These are phyloP conservation scores for Penicillium ochrochloron DNA, from an alignment of 495 filamentous ascomycete genomes.

Conservation along the genomic window DNA sequence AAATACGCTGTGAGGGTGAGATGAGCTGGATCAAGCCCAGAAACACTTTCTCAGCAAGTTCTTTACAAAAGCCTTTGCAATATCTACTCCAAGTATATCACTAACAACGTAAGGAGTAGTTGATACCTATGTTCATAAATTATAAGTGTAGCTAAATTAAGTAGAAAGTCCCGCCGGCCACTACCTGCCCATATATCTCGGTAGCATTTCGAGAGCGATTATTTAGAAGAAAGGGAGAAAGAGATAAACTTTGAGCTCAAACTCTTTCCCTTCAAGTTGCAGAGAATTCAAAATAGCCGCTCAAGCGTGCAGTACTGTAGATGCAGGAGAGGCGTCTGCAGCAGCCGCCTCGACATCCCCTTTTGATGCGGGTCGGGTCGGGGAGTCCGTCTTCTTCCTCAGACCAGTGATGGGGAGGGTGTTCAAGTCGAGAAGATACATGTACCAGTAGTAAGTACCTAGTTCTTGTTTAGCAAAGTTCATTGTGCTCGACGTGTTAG, in stretches of 20 bases:
- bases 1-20: neutral
- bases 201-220: neutral
- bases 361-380: constrained; percentile 13
- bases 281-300: neutral
- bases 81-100: neutral
- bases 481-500: neutral
- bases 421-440: constrained; percentile 46
- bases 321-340: constrained; percentile 6
- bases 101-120: neutral
- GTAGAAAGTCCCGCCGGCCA: neutral
- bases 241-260: neutral
- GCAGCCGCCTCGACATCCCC: constrained; percentile 34
- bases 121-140: neutral
- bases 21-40: neutral
- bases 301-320: neutral
- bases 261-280: neutral
- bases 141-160: neutral
- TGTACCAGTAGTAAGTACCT: constrained; percentile 57
- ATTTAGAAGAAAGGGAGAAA: neutral
- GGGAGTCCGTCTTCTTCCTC: constrained; percentile 14
- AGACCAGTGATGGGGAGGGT: constrained; percentile 25
- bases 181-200: neutral
- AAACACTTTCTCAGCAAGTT: too few relatives aligned
- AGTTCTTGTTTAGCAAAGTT: neutral
- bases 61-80: too few relatives aligned